phyloP scores from a whole-genome alignment of 139 green algal species.

The Chlorella sp. region DNA sequence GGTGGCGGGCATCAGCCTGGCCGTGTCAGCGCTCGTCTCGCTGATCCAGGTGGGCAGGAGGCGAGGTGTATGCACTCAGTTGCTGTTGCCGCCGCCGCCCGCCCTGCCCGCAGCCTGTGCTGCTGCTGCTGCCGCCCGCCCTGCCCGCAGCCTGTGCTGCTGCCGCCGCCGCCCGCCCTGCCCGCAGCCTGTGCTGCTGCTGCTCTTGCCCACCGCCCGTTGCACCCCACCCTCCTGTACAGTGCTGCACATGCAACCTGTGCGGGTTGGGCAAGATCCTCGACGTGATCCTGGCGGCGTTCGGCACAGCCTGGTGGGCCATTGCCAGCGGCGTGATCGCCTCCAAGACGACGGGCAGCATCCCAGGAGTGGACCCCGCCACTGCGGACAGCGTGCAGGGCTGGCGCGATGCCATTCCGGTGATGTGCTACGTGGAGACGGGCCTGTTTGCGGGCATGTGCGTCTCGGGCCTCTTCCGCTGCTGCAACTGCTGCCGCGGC shows the following conservation, averaged over 20 bases:
- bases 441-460: constrained; percentile 19
- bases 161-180: not conserved
- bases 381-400: not conserved
- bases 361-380: not conserved
- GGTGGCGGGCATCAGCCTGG: constrained; percentile 3
- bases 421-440: not conserved
- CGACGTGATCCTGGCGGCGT: constrained; percentile 12
- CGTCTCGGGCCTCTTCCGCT: not conserved
- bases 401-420: not conserved
- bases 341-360: not conserved
- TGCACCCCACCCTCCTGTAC: too few relatives aligned
- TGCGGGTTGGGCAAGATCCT: constrained; percentile 26
- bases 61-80: too few relatives aligned
- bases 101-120: too few relatives aligned
- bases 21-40: not conserved
- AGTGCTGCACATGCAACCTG: constrained; percentile 30
- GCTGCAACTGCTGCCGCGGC: not conserved
- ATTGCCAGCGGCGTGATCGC: constrained; percentile 19
- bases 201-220: not conserved
- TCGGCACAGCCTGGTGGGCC: constrained; percentile 10
- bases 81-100: too few relatives aligned
- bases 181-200: too few relatives aligned
- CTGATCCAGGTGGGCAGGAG: not conserved
- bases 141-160: not conserved
- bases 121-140: not conserved